Conservation (phyloP, 192 early-diverging fungal species). For the Anaeromyces robustus region DNA sequence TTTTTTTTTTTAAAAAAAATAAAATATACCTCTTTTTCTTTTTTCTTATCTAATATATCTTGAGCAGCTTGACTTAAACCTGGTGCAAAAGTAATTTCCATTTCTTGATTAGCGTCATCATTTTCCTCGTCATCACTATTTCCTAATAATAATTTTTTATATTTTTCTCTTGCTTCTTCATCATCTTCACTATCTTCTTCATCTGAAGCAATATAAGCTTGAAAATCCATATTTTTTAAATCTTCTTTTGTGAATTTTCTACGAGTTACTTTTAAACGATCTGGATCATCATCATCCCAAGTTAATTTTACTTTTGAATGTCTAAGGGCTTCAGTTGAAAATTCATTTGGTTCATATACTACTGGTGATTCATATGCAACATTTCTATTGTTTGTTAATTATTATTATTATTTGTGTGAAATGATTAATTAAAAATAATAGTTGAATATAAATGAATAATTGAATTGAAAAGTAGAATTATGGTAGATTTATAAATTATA, state of each 20-base stretch:
- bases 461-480: too few relatives aligned
- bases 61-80: slow-evolving; percentile 61
- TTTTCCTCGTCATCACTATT: slow-evolving; percentile 6
- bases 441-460: too few relatives aligned
- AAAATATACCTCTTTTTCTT: slow-evolving; percentile 9
- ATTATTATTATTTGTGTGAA: too few relatives aligned
- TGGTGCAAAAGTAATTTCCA: slow-evolving; percentile 94
- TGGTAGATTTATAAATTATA: too few relatives aligned
- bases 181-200: slow-evolving; percentile 39
- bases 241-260: slow-evolving; percentile 79
- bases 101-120: slow-evolving; percentile 25
- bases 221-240: slow-evolving; percentile 80
- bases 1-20: too few relatives aligned
- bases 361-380: slow-evolving; percentile 10
- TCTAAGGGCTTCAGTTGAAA: slow-evolving; percentile 51
- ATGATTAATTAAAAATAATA: too few relatives aligned
- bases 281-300: slow-evolving; percentile 89
- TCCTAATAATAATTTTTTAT: neutral
- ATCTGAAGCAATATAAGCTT: slow-evolving; percentile 62
- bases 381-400: slow-evolving; percentile 8
- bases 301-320: slow-evolving; percentile 87
- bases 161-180: slow-evolving; percentile 11
- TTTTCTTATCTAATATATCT: slow-evolving; percentile 33
- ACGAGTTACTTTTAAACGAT: slow-evolving; percentile 58
- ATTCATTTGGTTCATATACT: slow-evolving; percentile 12